Percentiles rank a stretch among this genome's conserved stretches.
Evolutionary conservation across 495 filamentous ascomycete genomes (phyloP).

Genomic region (Neurospora pannonica): DNA sequence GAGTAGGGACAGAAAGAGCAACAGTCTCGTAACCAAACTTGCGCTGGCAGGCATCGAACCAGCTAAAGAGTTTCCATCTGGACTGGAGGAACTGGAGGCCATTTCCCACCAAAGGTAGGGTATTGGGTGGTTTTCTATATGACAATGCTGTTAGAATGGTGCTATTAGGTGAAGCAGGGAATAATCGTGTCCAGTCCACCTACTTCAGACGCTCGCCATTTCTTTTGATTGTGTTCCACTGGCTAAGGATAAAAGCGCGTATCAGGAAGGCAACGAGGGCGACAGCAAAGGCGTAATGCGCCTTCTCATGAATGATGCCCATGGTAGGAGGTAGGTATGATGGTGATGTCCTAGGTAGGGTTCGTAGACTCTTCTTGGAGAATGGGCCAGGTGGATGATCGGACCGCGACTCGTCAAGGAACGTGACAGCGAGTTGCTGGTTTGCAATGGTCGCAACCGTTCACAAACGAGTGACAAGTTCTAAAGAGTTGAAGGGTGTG

Average conservation of each 20-base stretch:
- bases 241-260: constrained; percentile 2
- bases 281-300: constrained; percentile 7
- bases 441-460: background rate
- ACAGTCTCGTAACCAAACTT: constrained; percentile 46
- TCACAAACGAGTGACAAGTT: background rate
- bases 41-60: constrained; percentile 48
- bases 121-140: constrained; percentile 41
- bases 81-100: constrained; percentile 48
- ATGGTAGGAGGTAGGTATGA: background rate
- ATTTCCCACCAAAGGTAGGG: constrained; percentile 48
- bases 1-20: constrained; percentile 45
- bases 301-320: constrained; percentile 10
- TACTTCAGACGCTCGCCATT: constrained; percentile 21
- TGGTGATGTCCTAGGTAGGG: background rate
- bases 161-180: background rate
- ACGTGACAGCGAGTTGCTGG: background rate
- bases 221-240: constrained; percentile 11
- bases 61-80: constrained; percentile 46
- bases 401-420: background rate
- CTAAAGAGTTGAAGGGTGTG: background rate
- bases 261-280: constrained; percentile 13
- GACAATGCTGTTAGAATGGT: background rate
- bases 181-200: background rate
- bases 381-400: background rate
- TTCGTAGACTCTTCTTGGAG: background rate